Evolutionary conservation across 352 stramenopile genomes (phyloP).

Genomic region (Globisporangium acanthophoron): DNA sequence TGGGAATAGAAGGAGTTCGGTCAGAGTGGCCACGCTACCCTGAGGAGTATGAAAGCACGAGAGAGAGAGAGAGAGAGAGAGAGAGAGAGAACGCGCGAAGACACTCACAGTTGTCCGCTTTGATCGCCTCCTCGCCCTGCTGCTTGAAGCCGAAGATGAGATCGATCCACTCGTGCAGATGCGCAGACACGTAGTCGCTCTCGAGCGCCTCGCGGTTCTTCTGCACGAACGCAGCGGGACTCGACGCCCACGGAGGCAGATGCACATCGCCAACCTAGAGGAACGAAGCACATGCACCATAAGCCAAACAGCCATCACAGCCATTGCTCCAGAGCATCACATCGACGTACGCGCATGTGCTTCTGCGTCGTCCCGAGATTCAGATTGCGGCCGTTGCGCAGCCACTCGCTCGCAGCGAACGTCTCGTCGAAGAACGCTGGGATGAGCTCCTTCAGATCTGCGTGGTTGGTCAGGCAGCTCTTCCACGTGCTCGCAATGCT

Average conservation of each 20-base stretch:
- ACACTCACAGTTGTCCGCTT: constrained; percentile 72
- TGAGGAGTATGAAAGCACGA: not conserved
- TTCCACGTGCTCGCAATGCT: constrained; percentile 93
- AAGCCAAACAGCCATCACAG: not conserved
- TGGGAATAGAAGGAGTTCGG: constrained; percentile 13
- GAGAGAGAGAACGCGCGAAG: not conserved
- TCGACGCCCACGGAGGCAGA: constrained; percentile 92
- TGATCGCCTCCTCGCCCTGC: constrained; percentile 82
- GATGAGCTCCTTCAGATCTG: constrained; percentile 98
- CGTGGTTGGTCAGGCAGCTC: constrained; percentile 72
- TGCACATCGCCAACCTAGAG: constrained; percentile 91
- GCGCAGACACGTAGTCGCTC: constrained; percentile 93
- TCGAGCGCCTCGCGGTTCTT: constrained; percentile 94
- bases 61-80: not conserved
- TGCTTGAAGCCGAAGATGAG: constrained; percentile 98
- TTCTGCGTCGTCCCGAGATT: constrained; percentile 91
- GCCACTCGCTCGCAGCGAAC: constrained; percentile 81
- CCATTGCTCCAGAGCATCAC: constrained; percentile 26
- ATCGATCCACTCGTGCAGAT: constrained; percentile 98
- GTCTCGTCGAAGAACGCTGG: constrained; percentile 96
- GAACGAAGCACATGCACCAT: not conserved
- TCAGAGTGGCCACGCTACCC: not conserved
- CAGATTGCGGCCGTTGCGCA: constrained; percentile 94
- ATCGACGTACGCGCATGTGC: constrained; percentile 41
- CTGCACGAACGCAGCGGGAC: constrained; percentile 77